Base-by-base conservation (phyloP, 345 rosid species). In the Eutrema yunnanense region DNA sequence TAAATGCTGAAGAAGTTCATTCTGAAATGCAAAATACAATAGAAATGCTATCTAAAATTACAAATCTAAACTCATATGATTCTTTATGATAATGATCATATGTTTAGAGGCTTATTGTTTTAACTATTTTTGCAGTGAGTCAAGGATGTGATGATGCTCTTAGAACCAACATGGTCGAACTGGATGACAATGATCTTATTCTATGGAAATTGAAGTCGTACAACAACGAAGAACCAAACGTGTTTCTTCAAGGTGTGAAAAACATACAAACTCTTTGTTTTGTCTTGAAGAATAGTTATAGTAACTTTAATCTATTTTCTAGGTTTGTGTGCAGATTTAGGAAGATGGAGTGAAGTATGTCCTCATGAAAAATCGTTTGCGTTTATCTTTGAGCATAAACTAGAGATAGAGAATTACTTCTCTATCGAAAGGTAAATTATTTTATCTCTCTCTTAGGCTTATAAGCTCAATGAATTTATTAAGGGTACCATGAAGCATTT, bases 161-260 rank as follows among this genome's bases (percentile, higher is more conserved):
- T 77, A 88, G 96, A 82, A 86, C 83, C 4, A 90, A 73, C 42
- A 80, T 86, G 33, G 62, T 88, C 10, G 32, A 80, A n/a, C 6
- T 78, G 75, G 97, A 86, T 71, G 75, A 14, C 4, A 79, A 82
- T 22, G 95, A 90, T 12, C 80, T 30, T 46, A 67, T 68, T 46
- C 81, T 94, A 60, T 94, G 98, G 98, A 91, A 67, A 65, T 60
- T 94, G 50, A 85, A 80, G 50, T 73, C 80, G 48, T 76, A 71
- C 76, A 54, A 50, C 3, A 14, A 22, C 12, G 79, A 77, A 59
- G 82, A 79, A 37, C 62, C 78, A 27, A 80, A 74, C 68, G 67
- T 86, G 34, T 75, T 91, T 79, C 89, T 86, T 69, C 98, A 91
- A 91, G 95, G 98, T 90, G 40, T 43, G 79, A 33, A 51, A 73